A percentile compares a stretch with the other conserved stretches of the same genome.
Conservation (phyloP, 192 early-diverging fungal genomes). For the Phycomyces blakesleeanus region DNA sequence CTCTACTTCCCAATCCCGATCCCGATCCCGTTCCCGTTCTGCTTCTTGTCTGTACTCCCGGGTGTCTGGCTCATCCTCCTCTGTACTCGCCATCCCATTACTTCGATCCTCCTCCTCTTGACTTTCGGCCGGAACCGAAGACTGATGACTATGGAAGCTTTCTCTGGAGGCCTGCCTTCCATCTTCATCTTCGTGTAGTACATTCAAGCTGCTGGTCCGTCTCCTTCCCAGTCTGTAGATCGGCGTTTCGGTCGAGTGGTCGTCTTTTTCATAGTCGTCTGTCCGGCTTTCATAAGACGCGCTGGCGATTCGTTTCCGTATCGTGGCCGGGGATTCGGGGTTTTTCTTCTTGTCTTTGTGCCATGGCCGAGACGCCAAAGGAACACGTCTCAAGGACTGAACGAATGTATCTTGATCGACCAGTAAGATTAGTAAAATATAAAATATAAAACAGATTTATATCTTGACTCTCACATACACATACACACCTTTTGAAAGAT, state of each 20-base stretch:
- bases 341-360: background rate
- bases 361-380: background rate
- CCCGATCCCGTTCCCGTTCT: no score
- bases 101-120: background rate
- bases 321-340: background rate
- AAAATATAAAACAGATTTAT: background rate
- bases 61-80: conserved; percentile 2
- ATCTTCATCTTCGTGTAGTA: conserved; percentile 15
- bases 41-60: no score
- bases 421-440: background rate
- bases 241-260: background rate
- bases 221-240: conserved; percentile 9
- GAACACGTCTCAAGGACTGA: conserved; percentile 15
- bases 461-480: background rate
- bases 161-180: background rate
- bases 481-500: conserved; percentile 31
- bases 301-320: background rate
- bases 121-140: background rate
- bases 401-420: background rate
- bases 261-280: background rate
- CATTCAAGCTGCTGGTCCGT: conserved; percentile 33
- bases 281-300: background rate
- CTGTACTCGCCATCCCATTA: background rate
- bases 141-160: background rate
- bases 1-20: no score